Evolutionary conservation across 805 yeast genomes (phyloP), one percentile per base, ranked within the genome.

Genomic region (Myxozyma monticola): DNA sequence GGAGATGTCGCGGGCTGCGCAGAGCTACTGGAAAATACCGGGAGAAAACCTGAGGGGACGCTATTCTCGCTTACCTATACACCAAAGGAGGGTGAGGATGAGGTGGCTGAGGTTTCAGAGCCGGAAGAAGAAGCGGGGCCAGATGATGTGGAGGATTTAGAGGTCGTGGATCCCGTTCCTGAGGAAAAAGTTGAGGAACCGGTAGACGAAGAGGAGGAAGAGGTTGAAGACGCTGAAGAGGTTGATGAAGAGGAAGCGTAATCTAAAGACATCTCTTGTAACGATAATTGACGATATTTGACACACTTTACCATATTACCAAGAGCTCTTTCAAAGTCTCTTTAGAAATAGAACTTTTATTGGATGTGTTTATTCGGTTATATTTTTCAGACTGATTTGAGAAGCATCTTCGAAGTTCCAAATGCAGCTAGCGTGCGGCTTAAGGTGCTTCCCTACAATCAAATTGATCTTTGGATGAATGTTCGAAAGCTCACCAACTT

Each of bases 11-110:
- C 72, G 15, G 73, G 76, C 36, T 85, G 90, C 59, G 75, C 83
- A 47, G 78, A 79, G 20, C 72, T 93, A 57, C 76, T 93, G 61
- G 74, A 78, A 40, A 74, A 77, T 63, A 77, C 88, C 45, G 86
- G 79, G 33, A 79, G 95, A 65, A 75, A 74, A 51, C 75, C 95
- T 1, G 99, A 93, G 69, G 96, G 96, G 28, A 78, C 96, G 1
- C 66, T 93, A 55, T 78, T 93, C 57, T 85, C 85, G 31, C 73
- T 77, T 40, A 83, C 93, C 31, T 93, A 88, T 65, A 81, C 81
- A 4, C 74, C 71, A 41, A 29, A 54, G 35, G 44, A 48, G 43
- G 12, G n/a, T 18, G 48, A 39, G 6, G 51, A 40, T 24, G 51
- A 42, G 10, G 47, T 40, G 22, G 49, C 47, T 36, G 60, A 59